Evolutionary conservation across 1,284 basidiomycete species (phyloP), one percentile per base, ranked within the genome.

Genomic region (Fistulinella cinereoalba): DNA sequence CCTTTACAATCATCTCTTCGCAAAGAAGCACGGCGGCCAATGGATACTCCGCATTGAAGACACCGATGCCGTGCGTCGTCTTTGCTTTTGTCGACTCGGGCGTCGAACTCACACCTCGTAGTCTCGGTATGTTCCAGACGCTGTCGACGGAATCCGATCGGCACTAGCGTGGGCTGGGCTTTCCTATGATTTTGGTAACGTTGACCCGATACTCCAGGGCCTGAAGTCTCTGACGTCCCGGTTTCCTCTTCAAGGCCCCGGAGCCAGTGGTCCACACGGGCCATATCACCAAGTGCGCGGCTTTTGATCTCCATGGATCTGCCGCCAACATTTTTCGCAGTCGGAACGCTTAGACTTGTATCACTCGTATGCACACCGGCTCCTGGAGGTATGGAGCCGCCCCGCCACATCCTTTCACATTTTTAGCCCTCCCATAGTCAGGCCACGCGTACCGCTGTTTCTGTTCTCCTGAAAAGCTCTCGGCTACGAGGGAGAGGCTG

Each of bases 381-480:
- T 99, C 1, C 71, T 97, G 34, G 79, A 88, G 44, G 91, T 92
- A 55, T 44, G 58, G 23, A 16, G 13, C 12, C 12, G 3, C 18
- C 1, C 3, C 13, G 1, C 10, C n/a, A n/a, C n/a, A n/a, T 11
- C 1, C 1, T 12, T 10, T 32, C 3, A 27, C 15, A 18, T 13
- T 31, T 2, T 34, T 39, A 44, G 24, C 47, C 6, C 36, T 22
- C 28, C 18, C 43, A 39, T 54, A 94, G 91, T 78, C 79, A 16
- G 90, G 88, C 1, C 80, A 89, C 47, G 97, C 96, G 3, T 99
- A 99, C 65, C 83, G 91, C 21, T 98, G 97, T 66, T 99, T 99
- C 71, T 97, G 95, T 64, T 79, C 85, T 1, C 72, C 81, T 0
- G 81, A 88, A 49, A 77, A 79, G 39, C 74, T 97, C 1, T 65